Base-by-base conservation (phyloP, 805 yeast species). In the Sugiyamaella americana region DNA sequence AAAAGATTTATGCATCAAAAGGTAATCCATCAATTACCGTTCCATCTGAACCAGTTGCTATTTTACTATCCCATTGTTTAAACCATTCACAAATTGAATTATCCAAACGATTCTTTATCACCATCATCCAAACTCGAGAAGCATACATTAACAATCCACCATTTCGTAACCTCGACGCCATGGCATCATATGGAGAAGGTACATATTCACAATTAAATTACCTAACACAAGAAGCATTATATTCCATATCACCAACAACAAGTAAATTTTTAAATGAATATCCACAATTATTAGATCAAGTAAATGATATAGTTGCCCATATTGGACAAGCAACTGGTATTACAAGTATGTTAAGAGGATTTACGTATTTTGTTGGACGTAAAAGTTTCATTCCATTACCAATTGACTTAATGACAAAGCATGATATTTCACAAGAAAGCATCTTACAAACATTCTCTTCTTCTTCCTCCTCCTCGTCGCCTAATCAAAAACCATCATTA, bases 181-280 rank as follows among this genome's bases (percentile, higher is more conserved):
- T 87, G 51, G 83, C 88, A 43, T 74, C 86, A 1, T 81, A 75
- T 57, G 95, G 95, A 1, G 95, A 87, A 63, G 93, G 91, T 0
- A 76, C 83, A 0, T 74, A 74, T 55, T 82, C 94, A 1, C 93
- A 84, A 60, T 65, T 84, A 56, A 80, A 80, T 56, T 86, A 87
- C 55, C 64, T 81, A 13, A 70, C 79, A 5, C 87, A 81, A 55
- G 78, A 79, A 3, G 64, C 79, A 13, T 55, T 81, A 35, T 79
- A 79, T 1, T 63, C 68, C 2, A 66, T 80, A 5, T 72, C 82
- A 1, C 86, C 85, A 0, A 75, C 80, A 1, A 70, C 77, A 0
- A 70, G 75, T 11, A 60, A 64, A 36, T 58, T 79, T 26, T 61
- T 83, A 29, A 78, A 75, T 49, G 58, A 64, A 20, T 72, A 78